Base-by-base conservation (phyloP, 2,329 filamentous ascomycete species). In the Colletotrichum lupini region DNA sequence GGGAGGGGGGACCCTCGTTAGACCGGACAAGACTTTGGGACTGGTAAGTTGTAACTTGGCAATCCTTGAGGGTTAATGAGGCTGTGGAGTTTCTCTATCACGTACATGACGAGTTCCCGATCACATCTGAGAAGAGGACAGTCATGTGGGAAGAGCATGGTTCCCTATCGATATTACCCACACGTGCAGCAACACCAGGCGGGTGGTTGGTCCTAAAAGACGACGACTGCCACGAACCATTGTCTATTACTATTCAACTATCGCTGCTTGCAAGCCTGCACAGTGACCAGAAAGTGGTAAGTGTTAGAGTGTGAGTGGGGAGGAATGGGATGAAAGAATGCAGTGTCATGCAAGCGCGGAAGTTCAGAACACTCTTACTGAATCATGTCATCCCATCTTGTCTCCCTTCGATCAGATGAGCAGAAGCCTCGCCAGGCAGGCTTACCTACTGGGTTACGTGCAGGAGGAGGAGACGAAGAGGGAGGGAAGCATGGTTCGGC, bases 181-280 rank as follows among this genome's bases (percentile, higher is more conserved):
- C 70, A 70, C 66, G 55, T 60, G 66, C 67, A 53, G 66, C 55
- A 70, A 73, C 66, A 56, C 37, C 24, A 60, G 32, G 30, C 70
- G 66, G 66, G 35, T 49, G 55, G 46, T 56, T 65, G 55, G 55
- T 46, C 35, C 46, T 49, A 6, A 56, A 56, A 26, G 28, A 61
- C 52, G 26, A 64, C 37, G 12, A n/a, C 14, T 24, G 26, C 7
- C 22, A 57, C 19, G 37, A 60, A 28, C 30, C 35, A 59, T 52
- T 67, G 14, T 8, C 56, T 28, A 24, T n/a, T 28, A 60, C 32
- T 24, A 26, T 55, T 24, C n/a, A n/a, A 37, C 30, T 42, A 16
- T 60, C 64, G 46, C 3, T 42, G 11, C 30, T 30, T n/a, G 26
- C 37, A 42, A 42, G 37, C 37, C 37, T 42, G 37, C 37, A 42